Conservation (phyloP, 495 filamentous ascomycete species). For the Aspergillus carlsbadensis region DNA sequence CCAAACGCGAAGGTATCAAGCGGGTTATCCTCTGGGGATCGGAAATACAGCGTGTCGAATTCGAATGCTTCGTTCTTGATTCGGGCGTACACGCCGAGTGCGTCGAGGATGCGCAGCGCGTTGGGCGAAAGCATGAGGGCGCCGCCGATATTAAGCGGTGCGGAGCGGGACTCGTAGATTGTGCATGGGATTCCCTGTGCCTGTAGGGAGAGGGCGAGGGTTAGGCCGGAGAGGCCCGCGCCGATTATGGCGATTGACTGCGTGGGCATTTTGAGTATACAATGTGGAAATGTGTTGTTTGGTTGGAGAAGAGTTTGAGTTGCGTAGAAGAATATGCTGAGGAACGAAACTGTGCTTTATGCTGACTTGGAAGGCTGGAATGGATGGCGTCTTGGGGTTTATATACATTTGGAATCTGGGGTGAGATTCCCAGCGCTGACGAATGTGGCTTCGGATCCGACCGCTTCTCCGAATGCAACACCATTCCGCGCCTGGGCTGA, state of each 20-base stretch:
- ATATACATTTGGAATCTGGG: too few relatives aligned
- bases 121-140: conserved; percentile 55
- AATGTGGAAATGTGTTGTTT: too few relatives aligned
- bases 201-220: conserved; percentile 44
- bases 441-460: too few relatives aligned
- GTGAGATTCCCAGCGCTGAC: too few relatives aligned
- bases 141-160: conserved; percentile 39
- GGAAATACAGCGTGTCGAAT: conserved; percentile 44
- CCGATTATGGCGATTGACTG: conserved; percentile 46
- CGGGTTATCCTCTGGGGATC: conserved; percentile 30
- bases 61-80: conserved; percentile 30
- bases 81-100: conserved; percentile 41
- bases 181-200: conserved; percentile 36
- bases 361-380: too few relatives aligned
- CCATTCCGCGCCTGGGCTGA: too few relatives aligned
- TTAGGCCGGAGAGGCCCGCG: conserved; percentile 48
- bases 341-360: too few relatives aligned
- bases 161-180: conserved; percentile 44
- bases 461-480: too few relatives aligned
- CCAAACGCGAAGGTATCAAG: conserved; percentile 48
- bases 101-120: conserved; percentile 47
- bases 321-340: too few relatives aligned
- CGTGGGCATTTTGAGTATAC: neutral
- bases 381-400: too few relatives aligned
- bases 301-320: too few relatives aligned